Percentiles rank a stretch among this genome's conserved stretches.
These are phyloP conservation scores for Globisporangium yorkense DNA, from an alignment of 352 stramenopile species.

Conservation along the genomic window DNA sequence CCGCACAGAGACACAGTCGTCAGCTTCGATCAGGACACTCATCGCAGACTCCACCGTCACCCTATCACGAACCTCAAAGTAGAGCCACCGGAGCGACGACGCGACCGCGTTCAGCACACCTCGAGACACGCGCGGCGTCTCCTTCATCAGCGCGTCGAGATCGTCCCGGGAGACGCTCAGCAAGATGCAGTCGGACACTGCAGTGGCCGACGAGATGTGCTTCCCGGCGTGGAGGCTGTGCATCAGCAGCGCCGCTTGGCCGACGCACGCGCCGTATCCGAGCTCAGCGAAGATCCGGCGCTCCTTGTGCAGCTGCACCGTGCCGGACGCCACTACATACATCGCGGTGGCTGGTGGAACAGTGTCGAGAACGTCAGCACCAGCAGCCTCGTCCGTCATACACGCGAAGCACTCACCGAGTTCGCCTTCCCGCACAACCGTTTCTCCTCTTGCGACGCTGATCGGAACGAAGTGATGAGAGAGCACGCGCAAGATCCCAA, in stretches of 20 bases:
- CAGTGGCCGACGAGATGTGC: constrained; percentile 72
- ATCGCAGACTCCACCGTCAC: background rate
- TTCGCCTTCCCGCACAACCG: constrained; percentile 58
- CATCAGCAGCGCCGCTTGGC: constrained; percentile 64
- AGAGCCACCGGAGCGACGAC: constrained; percentile 65
- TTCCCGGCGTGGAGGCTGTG: constrained; percentile 57
- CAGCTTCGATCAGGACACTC: background rate
- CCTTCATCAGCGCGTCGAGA: constrained; percentile 67
- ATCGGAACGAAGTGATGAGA: constrained; percentile 76
- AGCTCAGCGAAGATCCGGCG: constrained; percentile 56
- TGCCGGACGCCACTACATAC: constrained; percentile 68
- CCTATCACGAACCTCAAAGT: constrained; percentile 52
- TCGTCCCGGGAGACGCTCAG: constrained; percentile 67
- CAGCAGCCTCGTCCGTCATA: background rate
- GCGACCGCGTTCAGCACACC: constrained; percentile 79
- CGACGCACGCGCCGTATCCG: constrained; percentile 66
- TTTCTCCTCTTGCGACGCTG: constrained; percentile 36
- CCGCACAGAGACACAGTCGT: background rate
- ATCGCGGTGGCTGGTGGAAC: constrained; percentile 50
- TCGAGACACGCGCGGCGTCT: constrained; percentile 59
- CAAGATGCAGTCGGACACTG: constrained; percentile 55
- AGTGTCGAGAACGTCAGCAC: background rate
- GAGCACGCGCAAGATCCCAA: constrained; percentile 67
- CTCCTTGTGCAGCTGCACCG: constrained; percentile 77
- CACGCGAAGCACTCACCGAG: constrained; percentile 29